Evolutionary conservation across 169 alveolate genomes (phyloP).

Genomic region (Plasmodium ovale): DNA sequence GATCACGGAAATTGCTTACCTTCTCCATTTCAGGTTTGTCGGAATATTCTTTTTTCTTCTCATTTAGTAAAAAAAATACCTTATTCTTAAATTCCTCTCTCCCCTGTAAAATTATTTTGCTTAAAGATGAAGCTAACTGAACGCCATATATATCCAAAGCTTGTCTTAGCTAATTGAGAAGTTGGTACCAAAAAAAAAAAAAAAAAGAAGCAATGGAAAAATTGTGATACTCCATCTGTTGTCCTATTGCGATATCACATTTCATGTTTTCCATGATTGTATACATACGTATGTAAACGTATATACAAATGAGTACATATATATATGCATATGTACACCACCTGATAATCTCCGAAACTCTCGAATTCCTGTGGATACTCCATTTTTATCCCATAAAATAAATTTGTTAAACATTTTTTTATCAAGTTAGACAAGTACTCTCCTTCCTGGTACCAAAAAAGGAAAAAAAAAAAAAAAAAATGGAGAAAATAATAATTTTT

Average conservation of each 20-base stretch:
- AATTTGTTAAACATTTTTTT: conserved; percentile 38
- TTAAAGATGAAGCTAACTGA: conserved; percentile 74
- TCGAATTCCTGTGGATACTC: conserved; percentile 68
- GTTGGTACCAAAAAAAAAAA: conserved; percentile 7
- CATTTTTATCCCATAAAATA: conserved; percentile 38
- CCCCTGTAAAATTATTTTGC: conserved; percentile 75
- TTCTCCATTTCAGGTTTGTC: conserved; percentile 9
- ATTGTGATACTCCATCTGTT: no score
- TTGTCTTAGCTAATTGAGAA: conserved; percentile 45
- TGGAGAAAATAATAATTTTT: neutral
- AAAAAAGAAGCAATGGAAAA: neutral
- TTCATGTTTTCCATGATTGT: no score
- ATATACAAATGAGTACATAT: neutral
- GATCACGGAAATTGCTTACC: neutral
- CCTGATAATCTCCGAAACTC: conserved; percentile 72
- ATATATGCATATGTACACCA: neutral
- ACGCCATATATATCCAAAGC: conserved; percentile 73
- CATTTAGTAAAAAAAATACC: conserved; percentile 58
- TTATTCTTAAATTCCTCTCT: conserved; percentile 71
- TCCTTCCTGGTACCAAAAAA: conserved; percentile 59
- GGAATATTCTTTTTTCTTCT: conserved; percentile 21
- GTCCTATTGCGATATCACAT: no score
- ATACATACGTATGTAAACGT: neutral
- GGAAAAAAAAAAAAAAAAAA: conserved; percentile 9
- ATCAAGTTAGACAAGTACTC: conserved; percentile 50